These are phyloP conservation scores for Mycena kentingensis DNA, from an alignment of 768 basidiomycete genomes.

Conservation along the genomic window DNA sequence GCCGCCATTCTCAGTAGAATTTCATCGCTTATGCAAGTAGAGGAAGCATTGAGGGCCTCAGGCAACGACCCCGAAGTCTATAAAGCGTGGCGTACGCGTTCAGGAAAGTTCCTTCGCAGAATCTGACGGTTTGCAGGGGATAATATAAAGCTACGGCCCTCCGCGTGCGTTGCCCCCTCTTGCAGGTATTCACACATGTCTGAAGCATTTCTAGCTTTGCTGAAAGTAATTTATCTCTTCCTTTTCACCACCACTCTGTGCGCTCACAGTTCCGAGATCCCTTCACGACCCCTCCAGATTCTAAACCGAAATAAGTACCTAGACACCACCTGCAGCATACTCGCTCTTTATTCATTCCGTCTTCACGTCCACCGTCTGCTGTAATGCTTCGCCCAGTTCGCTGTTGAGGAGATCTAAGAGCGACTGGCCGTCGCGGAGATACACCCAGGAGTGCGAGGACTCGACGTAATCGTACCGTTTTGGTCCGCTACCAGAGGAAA, in stretches of 20 bases:
- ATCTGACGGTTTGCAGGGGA: conserved; percentile 8
- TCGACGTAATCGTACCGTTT: conserved; percentile 85
- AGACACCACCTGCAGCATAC: no score
- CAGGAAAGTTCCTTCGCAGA: neutral
- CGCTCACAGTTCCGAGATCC: neutral
- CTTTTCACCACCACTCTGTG: no score
- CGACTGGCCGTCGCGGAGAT: conserved; percentile 64
- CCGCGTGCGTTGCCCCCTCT: neutral
- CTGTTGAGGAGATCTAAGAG: conserved; percentile 65
- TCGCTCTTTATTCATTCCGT: conserved; percentile 13
- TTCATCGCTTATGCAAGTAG: neutral
- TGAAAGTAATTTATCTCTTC: neutral
- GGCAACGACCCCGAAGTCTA: conserved; percentile 18
- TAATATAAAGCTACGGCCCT: conserved; percentile 12
- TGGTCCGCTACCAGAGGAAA: conserved; percentile 71
- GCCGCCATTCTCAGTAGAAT: neutral
- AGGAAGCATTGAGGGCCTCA: conserved; percentile 10
- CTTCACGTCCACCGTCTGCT: conserved; percentile 30
- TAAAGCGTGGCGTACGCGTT: conserved; percentile 18
- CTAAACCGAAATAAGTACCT: conserved; percentile 23
- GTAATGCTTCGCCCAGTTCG: conserved; percentile 58
- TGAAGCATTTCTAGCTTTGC: neutral
- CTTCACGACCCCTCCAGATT: neutral
- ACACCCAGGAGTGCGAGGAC: conserved; percentile 67
- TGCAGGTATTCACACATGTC: neutral